Evolutionary conservation across 2,329 filamentous ascomycete genomes (phyloP), one percentile per base, ranked within the genome.

Genomic region (Fusarium drepaniforme): DNA sequence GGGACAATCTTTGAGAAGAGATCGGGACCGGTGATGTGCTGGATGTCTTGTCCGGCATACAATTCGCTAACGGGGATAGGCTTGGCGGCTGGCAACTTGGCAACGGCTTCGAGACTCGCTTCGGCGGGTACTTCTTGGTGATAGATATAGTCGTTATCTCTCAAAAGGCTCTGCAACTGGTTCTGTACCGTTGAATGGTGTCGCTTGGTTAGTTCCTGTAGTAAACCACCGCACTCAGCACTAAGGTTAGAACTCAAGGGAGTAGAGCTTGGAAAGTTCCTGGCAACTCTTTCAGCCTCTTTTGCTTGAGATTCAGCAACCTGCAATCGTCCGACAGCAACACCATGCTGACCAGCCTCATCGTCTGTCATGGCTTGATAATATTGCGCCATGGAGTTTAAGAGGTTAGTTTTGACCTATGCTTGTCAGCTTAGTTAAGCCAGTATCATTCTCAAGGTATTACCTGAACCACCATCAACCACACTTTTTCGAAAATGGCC

Each of bases 111-210:
- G 15, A 99, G 86, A 33, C 93, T 93, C 5, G 95, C 94, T 82
- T 98, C 95, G 12, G 93, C 92, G 0, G 97, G 96, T 2, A 99
- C 93, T 2, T 91, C 92, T 78, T 98, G 95, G 81, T 99, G 97
- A 81, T 99, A 99, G 81, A 99, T 98, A 83, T 97, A 98, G 81
- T 99, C 97, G 77, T 99, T 99, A 83, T 99, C 97, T 80, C 97
- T 98, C 76, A 90, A 88, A 60, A 96, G 88, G 71, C 94, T 92
- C 21, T 87, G 87, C 25, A 98, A 86, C 81, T 94, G 96, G 72
- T 96, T 93, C 81, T 97, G 93, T 4, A 98, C 93, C 37, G 91
- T 93, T 0, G 93, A 88, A 33, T 94, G 84, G 78, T 98, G 96
- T 71, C 95, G 91, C 82, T 95, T 97, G 18, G 94, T 92, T 74